Percentiles rank a stretch among this genome's conserved stretches.
phyloP scores from a whole-genome alignment of 164 flowering plant genomes.

The Vitis amurensis region DNA sequence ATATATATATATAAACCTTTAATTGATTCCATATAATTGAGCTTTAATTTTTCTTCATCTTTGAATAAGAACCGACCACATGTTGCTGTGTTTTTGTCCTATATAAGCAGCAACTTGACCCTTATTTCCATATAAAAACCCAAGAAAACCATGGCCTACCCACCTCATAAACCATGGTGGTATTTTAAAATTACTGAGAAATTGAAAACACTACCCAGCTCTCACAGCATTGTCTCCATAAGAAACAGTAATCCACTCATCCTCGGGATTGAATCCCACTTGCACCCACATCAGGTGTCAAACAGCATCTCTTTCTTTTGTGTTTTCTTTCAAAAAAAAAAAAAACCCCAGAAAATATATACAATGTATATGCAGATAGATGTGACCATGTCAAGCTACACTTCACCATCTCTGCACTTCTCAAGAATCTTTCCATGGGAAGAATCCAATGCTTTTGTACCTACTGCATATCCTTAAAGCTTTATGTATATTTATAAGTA shows the following conservation, averaged over 20 bases:
- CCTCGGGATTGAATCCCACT: constrained; percentile 56
- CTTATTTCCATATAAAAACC: too few relatives aligned
- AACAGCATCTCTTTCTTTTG: constrained; percentile 28
- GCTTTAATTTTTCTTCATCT: too few relatives aligned
- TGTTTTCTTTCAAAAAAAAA: background rate
- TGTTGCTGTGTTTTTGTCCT: too few relatives aligned
- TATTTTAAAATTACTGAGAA: too few relatives aligned
- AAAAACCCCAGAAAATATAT: background rate
- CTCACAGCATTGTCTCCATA: background rate
- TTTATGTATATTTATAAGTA: background rate
- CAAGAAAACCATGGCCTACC: too few relatives aligned
- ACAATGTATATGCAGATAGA: too few relatives aligned
- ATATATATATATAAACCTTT: too few relatives aligned
- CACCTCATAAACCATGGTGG: too few relatives aligned
- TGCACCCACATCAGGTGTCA: constrained; percentile 44
- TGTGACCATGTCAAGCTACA: constrained; percentile 5
- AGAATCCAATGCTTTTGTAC: constrained; percentile 45
- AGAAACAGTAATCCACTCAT: background rate
- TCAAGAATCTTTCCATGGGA: constrained; percentile 15
- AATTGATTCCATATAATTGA: too few relatives aligned
- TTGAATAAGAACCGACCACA: too few relatives aligned
- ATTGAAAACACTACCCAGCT: too few relatives aligned
- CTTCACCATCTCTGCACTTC: constrained; percentile 4
- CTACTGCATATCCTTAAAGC: constrained; percentile 4
- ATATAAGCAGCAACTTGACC: too few relatives aligned